Base-by-base conservation (phyloP, 2,329 filamentous ascomycete species). In the Bipolaris sorokiniana region DNA sequence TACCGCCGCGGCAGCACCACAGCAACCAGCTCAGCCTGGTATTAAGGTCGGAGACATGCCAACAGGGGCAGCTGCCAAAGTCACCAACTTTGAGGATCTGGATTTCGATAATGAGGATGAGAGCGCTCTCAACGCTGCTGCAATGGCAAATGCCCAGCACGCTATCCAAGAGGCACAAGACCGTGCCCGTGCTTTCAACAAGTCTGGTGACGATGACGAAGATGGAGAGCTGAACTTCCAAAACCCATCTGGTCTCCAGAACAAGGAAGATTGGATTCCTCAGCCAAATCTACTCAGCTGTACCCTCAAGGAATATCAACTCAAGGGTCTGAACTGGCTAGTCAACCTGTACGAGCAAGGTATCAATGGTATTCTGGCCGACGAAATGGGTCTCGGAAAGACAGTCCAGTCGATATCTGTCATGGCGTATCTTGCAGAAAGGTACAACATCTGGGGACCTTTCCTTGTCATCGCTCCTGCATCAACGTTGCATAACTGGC, bases 151-250 rank as follows among this genome's bases (percentile, higher is more conserved):
- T 73, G 95, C 95, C 1, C 94, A 98, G 74, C 94, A 92, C 72
- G 95, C 95, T 60, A 92, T 99, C 61, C 90, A 96, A 67, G 91
- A 97, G 76, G 95, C 95, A 0, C 92, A 97, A 76, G 88, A 92
- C 75, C 93, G 95, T 76, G 95, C 95, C 0, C 88, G 92, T 49
- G 91, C 91, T 9, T 99, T 99, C 83, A 96, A 98, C 79, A 88
- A 92, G 51, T 65, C 67, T 59, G 83, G 83, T 9, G 68, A 66
- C 2, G 65, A 71, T 7, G 63, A 67, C 23, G 81, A 97, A 57
- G 93, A 97, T 70, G 94, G 93, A 68, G 95, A 99, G 79, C 91
- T 99, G 90, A 99, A 99, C 80, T 99, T 99, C 83, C 95, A 99
- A 80, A 98, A 99, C 75, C 95, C 95, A 0, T 95, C 93, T 3